Evolutionary conservation across 2,329 filamentous ascomycete species (phyloP).

Genomic region (Teratosphaeria viscida): DNA sequence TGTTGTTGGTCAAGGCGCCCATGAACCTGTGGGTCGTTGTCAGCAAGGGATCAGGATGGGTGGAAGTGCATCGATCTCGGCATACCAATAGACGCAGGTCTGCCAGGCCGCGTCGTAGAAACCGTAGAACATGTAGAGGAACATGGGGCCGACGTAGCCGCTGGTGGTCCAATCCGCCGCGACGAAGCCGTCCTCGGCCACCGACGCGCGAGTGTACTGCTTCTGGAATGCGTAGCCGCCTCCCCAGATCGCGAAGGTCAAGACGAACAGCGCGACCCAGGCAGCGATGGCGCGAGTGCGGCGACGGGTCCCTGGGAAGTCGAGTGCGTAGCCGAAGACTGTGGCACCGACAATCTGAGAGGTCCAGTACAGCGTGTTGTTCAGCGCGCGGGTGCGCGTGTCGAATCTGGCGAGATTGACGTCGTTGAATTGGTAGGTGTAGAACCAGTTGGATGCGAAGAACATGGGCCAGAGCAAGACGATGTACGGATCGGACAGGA

Average conservation of each 20-base stretch:
- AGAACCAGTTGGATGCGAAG: constrained; percentile 69
- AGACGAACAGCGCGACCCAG: constrained; percentile 50
- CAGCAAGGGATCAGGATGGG: neutral
- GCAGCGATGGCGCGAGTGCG: constrained; percentile 56
- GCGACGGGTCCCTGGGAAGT: constrained; percentile 48
- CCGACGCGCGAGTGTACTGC: constrained; percentile 40
- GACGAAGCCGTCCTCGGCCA: constrained; percentile 15
- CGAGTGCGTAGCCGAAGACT: constrained; percentile 62
- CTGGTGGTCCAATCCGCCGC: constrained; percentile 55
- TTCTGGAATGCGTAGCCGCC: constrained; percentile 70
- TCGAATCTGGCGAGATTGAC: constrained; percentile 64
- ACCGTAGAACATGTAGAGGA: constrained; percentile 83
- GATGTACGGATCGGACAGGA: constrained; percentile 62
- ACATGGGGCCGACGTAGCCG: constrained; percentile 68
- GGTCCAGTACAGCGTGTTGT: constrained; percentile 64
- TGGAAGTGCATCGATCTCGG: neutral
- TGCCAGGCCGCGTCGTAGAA: constrained; percentile 88
- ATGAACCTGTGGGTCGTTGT: constrained; percentile 54
- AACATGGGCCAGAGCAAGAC: constrained; percentile 73
- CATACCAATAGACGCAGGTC: constrained; percentile 76
- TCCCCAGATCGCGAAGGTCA: constrained; percentile 74
- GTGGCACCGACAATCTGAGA: constrained; percentile 69
- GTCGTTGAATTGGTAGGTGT: constrained; percentile 67
- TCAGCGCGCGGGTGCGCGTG: constrained; percentile 64
- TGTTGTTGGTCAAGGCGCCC: constrained; percentile 85